These are phyloP conservation scores for Filosporella fistucella DNA, from an alignment of 495 filamentous ascomycete genomes.

Conservation along the genomic window DNA sequence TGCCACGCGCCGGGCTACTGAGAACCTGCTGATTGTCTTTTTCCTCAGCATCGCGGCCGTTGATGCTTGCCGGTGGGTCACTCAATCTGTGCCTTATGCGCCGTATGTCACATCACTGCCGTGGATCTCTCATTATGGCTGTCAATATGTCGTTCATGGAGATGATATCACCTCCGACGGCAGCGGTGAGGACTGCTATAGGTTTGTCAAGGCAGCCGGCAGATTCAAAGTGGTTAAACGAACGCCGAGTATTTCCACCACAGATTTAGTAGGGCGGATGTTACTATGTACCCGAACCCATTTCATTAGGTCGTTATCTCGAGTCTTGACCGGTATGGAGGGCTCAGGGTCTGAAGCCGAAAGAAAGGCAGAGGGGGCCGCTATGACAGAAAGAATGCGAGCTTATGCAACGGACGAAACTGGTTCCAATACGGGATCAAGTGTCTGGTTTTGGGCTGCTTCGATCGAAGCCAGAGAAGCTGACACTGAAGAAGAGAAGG, in stretches of 20 bases:
- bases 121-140: constrained; percentile 93
- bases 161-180: constrained; percentile 85
- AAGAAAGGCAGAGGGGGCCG: constrained; percentile 50
- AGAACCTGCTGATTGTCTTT: constrained; percentile 13
- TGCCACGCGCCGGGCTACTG: too few relatives aligned
- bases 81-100: constrained; percentile 73
- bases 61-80: constrained; percentile 92
- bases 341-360: constrained; percentile 66
- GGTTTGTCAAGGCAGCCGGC: constrained; percentile 87
- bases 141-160: constrained; percentile 88
- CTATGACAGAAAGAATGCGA: constrained; percentile 63
- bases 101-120: constrained; percentile 92
- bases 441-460: constrained; percentile 74
- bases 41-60: constrained; percentile 65
- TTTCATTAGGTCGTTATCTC: constrained; percentile 73
- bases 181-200: constrained; percentile 90
- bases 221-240: constrained; percentile 92
- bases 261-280: constrained; percentile 96
- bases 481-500: constrained; percentile 43
- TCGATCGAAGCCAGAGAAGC: constrained; percentile 48
- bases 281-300: constrained; percentile 85
- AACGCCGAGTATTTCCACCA: constrained; percentile 96
- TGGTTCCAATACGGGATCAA: constrained; percentile 63
- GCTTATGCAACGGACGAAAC: constrained; percentile 85
- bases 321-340: constrained; percentile 63